These are phyloP conservation scores for Podospora pseudoanserina DNA, from an alignment of 495 filamentous ascomycete species.

Conservation along the genomic window DNA sequence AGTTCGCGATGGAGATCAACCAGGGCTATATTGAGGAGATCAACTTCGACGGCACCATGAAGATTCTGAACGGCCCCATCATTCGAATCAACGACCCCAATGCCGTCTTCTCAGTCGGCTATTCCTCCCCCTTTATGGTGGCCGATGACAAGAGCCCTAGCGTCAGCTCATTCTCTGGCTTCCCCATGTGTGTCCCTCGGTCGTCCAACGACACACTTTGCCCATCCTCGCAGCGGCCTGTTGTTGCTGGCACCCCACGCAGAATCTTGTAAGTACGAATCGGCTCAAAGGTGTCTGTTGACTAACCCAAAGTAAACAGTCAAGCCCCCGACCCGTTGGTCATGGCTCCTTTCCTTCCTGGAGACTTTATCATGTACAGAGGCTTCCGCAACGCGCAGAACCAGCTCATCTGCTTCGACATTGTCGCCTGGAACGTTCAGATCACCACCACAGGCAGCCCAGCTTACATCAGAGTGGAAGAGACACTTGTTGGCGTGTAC, in stretches of 20 bases:
- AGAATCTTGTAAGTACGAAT: conserved; percentile 22
- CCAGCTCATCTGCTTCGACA: conserved; percentile 29
- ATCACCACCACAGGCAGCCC: conserved; percentile 30
- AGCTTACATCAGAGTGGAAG: conserved; percentile 37
- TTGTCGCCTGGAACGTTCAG: conserved; percentile 36
- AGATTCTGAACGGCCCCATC: conserved; percentile 34
- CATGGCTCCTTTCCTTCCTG: conserved; percentile 38
- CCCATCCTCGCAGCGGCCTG: conserved; percentile 34
- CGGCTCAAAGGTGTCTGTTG: not conserved
- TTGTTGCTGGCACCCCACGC: conserved; percentile 10
- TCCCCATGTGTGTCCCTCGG: conserved; percentile 45
- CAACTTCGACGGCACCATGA: conserved; percentile 30
- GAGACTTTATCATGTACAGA: conserved; percentile 38
- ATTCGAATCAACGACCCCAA: conserved; percentile 45
- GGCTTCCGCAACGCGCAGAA: conserved; percentile 26
- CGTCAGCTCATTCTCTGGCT: conserved; percentile 38
- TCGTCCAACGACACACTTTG: conserved; percentile 31
- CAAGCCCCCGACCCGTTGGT: conserved; percentile 31
- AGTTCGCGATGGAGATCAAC: conserved; percentile 31
- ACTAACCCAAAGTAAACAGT: conserved; percentile 12
- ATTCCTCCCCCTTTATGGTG: conserved; percentile 35
- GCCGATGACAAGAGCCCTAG: conserved; percentile 39
- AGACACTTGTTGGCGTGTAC: conserved; percentile 34
- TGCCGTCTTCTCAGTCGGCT: conserved; percentile 34
- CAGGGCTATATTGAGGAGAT: conserved; percentile 37